Conservation (phyloP, 2,329 filamentous ascomycete species). For the Scedosporium aurantiacum region DNA sequence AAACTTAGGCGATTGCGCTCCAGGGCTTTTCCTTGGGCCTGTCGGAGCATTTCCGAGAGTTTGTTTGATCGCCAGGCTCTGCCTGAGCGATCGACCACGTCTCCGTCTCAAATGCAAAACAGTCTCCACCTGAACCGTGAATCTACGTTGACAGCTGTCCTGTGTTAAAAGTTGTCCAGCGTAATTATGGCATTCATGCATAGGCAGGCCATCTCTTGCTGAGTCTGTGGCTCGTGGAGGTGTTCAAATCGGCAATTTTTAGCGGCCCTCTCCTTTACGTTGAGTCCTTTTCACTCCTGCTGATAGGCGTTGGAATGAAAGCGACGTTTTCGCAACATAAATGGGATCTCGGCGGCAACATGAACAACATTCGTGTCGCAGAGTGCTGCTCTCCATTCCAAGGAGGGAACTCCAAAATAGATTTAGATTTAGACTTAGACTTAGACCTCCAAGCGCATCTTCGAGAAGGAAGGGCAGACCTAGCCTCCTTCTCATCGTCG, state of each 20-base stretch:
- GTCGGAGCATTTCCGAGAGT: not conserved
- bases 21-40: no score
- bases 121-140: constrained; percentile 6
- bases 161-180: not conserved
- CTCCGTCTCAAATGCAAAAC: constrained; percentile 12
- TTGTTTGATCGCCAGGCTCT: not conserved
- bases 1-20: no score
- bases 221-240: not conserved
- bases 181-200: not conserved
- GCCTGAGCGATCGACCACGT: constrained; percentile 10
- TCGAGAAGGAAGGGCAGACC: not conserved
- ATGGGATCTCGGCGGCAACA: no score
- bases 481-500: not conserved
- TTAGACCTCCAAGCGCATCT: not conserved
- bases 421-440: not conserved
- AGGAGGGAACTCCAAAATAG: not conserved
- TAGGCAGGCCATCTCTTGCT: not conserved
- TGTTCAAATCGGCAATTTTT: not conserved
- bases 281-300: no score
- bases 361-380: not conserved
- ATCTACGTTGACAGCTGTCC: not conserved
- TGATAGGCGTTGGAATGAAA: no score
- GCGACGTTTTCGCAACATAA: no score
- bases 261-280: not conserved
- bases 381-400: not conserved